phyloP scores from a whole-genome alignment of 257 asterid species.

The Gentiana dahurica region DNA sequence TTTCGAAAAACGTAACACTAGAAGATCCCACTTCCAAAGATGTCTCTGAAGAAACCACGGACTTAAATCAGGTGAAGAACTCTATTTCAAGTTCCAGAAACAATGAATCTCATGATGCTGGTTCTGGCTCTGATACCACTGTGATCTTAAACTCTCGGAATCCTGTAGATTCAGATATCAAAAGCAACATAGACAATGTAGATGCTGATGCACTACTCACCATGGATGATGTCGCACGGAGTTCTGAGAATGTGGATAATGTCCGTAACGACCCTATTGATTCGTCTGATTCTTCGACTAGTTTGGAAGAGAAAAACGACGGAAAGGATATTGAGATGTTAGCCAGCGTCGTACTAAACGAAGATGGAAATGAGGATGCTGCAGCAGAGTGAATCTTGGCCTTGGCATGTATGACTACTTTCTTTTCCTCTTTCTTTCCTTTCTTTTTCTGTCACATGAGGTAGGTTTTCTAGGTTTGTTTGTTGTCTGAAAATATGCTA shows the following conservation, averaged over 20 bases:
- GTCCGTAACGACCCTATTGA: slow-evolving; percentile 45
- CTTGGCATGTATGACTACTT: slow-evolving; percentile 6
- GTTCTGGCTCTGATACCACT: neutral
- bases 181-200: slow-evolving; percentile 18
- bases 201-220: slow-evolving; percentile 19
- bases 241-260: slow-evolving; percentile 36
- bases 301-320: slow-evolving; percentile 44
- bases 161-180: slow-evolving; percentile 6
- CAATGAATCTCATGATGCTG: slow-evolving; percentile 14
- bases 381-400: slow-evolving; percentile 47
- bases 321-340: slow-evolving; percentile 53
- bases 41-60: slow-evolving; percentile 11
- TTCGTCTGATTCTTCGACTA: slow-evolving; percentile 37
- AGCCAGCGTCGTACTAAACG: slow-evolving; percentile 56
- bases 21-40: slow-evolving; percentile 16
- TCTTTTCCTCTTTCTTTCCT: neutral
- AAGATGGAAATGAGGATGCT: slow-evolving; percentile 43
- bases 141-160: slow-evolving; percentile 21
- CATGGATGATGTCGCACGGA: slow-evolving; percentile 20
- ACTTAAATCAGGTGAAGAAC: slow-evolving; percentile 16
- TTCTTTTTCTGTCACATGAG: too few species aligned
- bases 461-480: too few species aligned
- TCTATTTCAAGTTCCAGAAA: slow-evolving; percentile 14
- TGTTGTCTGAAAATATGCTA: too few species aligned
- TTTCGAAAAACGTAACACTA: slow-evolving; percentile 13